A percentile compares a stretch with the other conserved stretches of the same genome.
These are phyloP conservation scores for Xylaria bambusicola DNA, from an alignment of 495 filamentous ascomycete species.

Conservation along the genomic window DNA sequence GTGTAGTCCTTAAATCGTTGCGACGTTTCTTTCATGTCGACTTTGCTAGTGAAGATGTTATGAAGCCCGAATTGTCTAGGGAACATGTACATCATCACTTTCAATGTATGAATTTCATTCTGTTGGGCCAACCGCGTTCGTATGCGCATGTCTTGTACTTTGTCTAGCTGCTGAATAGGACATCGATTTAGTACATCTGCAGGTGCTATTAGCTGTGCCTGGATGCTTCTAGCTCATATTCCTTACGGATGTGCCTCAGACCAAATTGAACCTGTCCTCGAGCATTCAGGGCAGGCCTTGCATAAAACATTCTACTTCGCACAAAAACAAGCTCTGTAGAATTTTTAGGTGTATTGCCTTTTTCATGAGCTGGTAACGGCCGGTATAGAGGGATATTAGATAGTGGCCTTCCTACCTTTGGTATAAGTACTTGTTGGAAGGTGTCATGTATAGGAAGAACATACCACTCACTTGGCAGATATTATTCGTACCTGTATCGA, in stretches of 20 bases:
- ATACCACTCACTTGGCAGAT: conserved; percentile 79
- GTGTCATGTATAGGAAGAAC: conserved; percentile 20
- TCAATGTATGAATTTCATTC: conserved; percentile 59
- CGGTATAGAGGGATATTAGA: conserved; percentile 38
- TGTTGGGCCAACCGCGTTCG: conserved; percentile 17
- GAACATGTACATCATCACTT: conserved; percentile 90
- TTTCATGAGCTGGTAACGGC: conserved; percentile 15
- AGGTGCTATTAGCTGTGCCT: conserved; percentile 1
- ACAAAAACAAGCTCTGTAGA: conserved; percentile 73
- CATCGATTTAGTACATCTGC: conserved; percentile 85
- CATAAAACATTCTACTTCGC: conserved; percentile 85
- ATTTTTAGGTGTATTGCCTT: conserved; percentile 28
- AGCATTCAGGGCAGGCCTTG: conserved; percentile 66
- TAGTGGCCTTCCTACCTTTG: conserved; percentile 31
- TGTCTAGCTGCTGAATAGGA: conserved; percentile 35
- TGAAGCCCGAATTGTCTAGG: conserved; percentile 86
- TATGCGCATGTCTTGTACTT: conserved; percentile 13
- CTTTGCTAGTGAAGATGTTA: conserved; percentile 79
- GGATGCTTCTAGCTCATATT: background rate
- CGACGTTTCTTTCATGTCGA: conserved; percentile 63
- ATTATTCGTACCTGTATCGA: conserved; percentile 60
- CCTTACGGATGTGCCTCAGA: conserved; percentile 78
- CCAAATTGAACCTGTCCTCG: conserved; percentile 71
- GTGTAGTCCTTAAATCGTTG: conserved; percentile 81
- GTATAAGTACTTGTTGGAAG: background rate